Percentiles rank a stretch among this genome's conserved stretches.
phyloP scores from a whole-genome alignment of 345 rosid species.

The Salix udensis region DNA sequence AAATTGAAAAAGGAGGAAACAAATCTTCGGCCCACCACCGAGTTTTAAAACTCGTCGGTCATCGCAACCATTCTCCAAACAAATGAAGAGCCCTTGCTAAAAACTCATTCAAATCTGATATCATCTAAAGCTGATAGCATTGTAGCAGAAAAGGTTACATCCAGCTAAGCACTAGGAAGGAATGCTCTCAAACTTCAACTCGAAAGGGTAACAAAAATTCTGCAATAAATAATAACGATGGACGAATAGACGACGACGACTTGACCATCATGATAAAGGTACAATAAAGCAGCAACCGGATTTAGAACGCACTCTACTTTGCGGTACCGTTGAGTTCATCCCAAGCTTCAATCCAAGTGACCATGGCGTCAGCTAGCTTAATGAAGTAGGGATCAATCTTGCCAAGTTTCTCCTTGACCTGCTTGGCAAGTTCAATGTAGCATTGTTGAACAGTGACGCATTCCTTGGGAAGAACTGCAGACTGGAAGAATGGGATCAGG shows the following conservation, averaged over 20 bases:
- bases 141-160: not conserved
- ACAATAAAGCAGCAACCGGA: not conserved
- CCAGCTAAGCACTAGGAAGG: no score
- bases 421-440: conserved; percentile 42
- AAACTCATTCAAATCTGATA: conserved; percentile 3
- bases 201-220: not conserved
- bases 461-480: conserved; percentile 37
- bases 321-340: conserved; percentile 36
- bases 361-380: conserved; percentile 50
- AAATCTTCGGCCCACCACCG: not conserved
- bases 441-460: conserved; percentile 47
- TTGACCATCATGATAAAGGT: not conserved
- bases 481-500: conserved; percentile 45
- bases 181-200: not conserved
- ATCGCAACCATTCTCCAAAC: not conserved
- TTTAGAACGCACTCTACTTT: conserved; percentile 13
- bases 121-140: not conserved
- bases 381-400: conserved; percentile 43
- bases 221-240: not conserved
- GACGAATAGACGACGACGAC: not conserved
- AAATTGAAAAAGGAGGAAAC: not conserved
- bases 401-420: conserved; percentile 40
- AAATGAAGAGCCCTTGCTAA: not conserved
- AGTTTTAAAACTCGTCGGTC: not conserved
- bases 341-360: conserved; percentile 57